These are phyloP conservation scores for Trypanosomatidae sp. DNA, from an alignment of 208 protist species.

Conservation along the genomic window DNA sequence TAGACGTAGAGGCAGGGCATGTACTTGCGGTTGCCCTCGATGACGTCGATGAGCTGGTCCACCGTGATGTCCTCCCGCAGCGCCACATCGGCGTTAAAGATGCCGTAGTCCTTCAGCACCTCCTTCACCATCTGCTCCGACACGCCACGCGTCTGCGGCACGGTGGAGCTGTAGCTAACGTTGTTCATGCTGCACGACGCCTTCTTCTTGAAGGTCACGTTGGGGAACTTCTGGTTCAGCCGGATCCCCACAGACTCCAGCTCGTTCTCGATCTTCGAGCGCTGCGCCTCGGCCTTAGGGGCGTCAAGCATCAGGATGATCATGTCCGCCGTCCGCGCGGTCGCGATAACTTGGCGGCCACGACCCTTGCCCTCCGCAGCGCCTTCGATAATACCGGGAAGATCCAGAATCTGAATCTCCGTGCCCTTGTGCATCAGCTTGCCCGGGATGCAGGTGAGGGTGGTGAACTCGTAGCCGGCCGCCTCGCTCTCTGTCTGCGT, in stretches of 20 bases:
- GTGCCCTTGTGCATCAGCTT: conserved; percentile 96
- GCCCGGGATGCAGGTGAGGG: conserved; percentile 99
- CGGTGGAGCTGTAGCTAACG: conserved; percentile 88
- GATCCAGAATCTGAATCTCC: conserved; percentile 98
- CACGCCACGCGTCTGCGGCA: conserved; percentile 81
- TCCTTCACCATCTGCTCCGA: conserved; percentile 92
- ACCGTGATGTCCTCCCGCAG: conserved; percentile 96
- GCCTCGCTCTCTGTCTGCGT: conserved; percentile 96
- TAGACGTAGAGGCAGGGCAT: conserved; percentile 95
- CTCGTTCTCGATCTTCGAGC: conserved; percentile 93
- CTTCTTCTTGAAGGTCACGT: conserved; percentile 95
- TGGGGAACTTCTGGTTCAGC: conserved; percentile 93
- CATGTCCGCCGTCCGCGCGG: conserved; percentile 95
- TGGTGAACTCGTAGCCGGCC: conserved; percentile 99
- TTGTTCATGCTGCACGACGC: conserved; percentile 92
- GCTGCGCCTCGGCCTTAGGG: conserved; percentile 90
- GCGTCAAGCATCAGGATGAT: conserved; percentile 99
- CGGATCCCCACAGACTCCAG: conserved; percentile 96
- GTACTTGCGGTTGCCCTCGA: conserved; percentile 96
- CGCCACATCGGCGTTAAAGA: conserved; percentile 97
- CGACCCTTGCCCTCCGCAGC: conserved; percentile 96
- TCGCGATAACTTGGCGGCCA: conserved; percentile 97
- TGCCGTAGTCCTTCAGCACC: conserved; percentile 95
- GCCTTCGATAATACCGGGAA: conserved; percentile 99
- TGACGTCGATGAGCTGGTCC: conserved; percentile 99